A percentile compares a stretch with the other conserved stretches of the same genome.
phyloP scores from a whole-genome alignment of 2,329 filamentous ascomycete genomes.

The Trichophyton equinum region DNA sequence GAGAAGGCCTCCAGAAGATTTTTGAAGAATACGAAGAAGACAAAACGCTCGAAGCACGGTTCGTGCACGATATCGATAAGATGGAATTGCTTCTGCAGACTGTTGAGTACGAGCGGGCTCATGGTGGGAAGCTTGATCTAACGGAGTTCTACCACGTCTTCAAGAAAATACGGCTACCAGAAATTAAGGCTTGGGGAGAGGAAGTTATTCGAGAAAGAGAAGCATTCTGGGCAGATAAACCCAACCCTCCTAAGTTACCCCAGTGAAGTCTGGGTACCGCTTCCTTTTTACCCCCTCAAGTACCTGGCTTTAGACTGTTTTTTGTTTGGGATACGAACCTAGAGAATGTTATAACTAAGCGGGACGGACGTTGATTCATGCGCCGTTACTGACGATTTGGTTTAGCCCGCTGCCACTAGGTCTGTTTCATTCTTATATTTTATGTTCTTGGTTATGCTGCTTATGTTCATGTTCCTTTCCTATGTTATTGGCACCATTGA shows the following conservation, averaged over 20 bases:
- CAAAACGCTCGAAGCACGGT: slow-evolving; percentile 68
- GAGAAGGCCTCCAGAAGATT: slow-evolving; percentile 58
- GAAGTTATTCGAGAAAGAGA: slow-evolving; percentile 65
- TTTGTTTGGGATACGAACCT: too few species aligned
- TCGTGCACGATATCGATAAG: slow-evolving; percentile 96
- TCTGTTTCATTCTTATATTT: too few species aligned
- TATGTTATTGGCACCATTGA: too few species aligned
- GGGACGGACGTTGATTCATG: too few species aligned
- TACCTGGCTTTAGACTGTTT: neutral
- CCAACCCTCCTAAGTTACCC: slow-evolving; percentile 11
- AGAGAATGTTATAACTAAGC: too few species aligned
- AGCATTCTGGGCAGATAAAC: slow-evolving; percentile 52
- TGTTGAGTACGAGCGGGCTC: slow-evolving; percentile 80
- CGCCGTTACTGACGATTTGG: too few species aligned
- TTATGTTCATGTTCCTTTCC: too few species aligned
- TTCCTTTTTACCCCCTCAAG: neutral
- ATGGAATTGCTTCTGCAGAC: slow-evolving; percentile 90
- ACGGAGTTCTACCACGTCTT: slow-evolving; percentile 78
- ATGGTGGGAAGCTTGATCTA: slow-evolving; percentile 56
- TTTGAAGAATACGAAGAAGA: slow-evolving; percentile 96
- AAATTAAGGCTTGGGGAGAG: slow-evolving; percentile 68
- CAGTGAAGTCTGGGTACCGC: neutral
- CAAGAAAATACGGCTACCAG: slow-evolving; percentile 56
- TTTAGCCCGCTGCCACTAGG: too few species aligned
- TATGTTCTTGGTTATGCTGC: too few species aligned